Evolutionary conservation across 2,329 filamentous ascomycete genomes (phyloP).

Genomic region (Rasamsonia emersonii): DNA sequence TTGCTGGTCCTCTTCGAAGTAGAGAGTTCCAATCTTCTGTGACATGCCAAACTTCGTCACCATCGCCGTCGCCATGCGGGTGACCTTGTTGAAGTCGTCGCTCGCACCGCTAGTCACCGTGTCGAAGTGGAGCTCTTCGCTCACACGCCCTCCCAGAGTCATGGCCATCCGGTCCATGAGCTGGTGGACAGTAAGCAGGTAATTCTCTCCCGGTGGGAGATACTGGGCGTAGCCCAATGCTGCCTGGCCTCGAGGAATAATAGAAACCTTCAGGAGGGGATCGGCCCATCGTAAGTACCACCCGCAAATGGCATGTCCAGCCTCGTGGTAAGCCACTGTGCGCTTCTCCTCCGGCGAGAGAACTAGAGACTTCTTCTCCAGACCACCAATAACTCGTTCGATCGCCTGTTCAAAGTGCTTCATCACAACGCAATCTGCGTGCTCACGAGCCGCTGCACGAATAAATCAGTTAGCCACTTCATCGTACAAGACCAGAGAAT

Average conservation of each 20-base stretch:
- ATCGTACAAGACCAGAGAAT: not conserved
- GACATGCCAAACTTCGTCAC: conserved; percentile 99
- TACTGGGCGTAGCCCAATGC: conserved; percentile 96
- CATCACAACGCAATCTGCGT: conserved; percentile 75
- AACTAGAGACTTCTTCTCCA: conserved; percentile 95
- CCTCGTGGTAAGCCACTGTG: conserved; percentile 96
- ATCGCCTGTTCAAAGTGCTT: conserved; percentile 94
- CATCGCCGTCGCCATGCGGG: conserved; percentile 91
- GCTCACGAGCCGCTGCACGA: conserved; percentile 65
- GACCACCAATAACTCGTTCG: conserved; percentile 88
- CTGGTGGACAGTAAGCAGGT: conserved; percentile 91
- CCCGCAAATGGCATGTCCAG: conserved; percentile 94
- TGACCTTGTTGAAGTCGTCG: conserved; percentile 98
- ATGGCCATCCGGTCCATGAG: conserved; percentile 99
- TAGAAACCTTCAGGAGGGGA: conserved; percentile 93
- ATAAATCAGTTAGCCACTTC: conserved; percentile 32
- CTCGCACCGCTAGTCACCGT: conserved; percentile 91
- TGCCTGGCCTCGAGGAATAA: conserved; percentile 91
- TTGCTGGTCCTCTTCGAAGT: conserved; percentile 77
- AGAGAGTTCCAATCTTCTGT: conserved; percentile 81
- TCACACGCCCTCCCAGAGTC: conserved; percentile 91
- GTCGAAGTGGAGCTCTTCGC: conserved; percentile 92
- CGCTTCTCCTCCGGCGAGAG: conserved; percentile 89
- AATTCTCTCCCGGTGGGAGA: conserved; percentile 81
- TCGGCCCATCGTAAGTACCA: conserved; percentile 98